phyloP scores from a whole-genome alignment of 208 protist species.

The Naegleria fowleri region DNA sequence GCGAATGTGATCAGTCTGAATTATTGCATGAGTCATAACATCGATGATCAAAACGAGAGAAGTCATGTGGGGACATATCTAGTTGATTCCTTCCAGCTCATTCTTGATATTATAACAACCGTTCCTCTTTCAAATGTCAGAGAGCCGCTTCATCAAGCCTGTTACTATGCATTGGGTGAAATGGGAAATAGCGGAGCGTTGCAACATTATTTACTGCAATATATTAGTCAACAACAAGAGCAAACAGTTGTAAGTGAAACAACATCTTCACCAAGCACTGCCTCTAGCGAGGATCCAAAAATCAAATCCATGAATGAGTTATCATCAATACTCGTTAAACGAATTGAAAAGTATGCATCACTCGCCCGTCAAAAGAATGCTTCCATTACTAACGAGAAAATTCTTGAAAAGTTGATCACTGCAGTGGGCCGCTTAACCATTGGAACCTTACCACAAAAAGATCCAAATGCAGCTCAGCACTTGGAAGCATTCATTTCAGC shows the following conservation, averaged over 20 bases:
- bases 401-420: not conserved
- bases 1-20: not conserved
- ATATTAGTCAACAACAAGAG: not conserved
- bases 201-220: not conserved
- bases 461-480: not conserved
- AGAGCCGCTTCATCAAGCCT: not conserved
- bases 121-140: not conserved
- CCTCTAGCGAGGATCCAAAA: not conserved
- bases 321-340: not conserved
- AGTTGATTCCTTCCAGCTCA: not conserved
- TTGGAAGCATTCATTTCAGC: not conserved
- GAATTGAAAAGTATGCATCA: not conserved
- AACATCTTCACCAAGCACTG: not conserved
- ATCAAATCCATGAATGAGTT: not conserved
- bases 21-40: not conserved
- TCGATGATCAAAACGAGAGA: too few relatives aligned
- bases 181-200: not conserved
- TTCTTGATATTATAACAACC: not conserved
- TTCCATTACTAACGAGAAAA: not conserved
- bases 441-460: not conserved
- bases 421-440: not conserved
- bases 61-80: too few relatives aligned
- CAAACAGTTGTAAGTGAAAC: not conserved
- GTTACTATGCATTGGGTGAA: not conserved
- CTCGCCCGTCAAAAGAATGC: not conserved